Evolutionary conservation across 441 rosid genomes (phyloP).

Genomic region (Populus hybrid): DNA sequence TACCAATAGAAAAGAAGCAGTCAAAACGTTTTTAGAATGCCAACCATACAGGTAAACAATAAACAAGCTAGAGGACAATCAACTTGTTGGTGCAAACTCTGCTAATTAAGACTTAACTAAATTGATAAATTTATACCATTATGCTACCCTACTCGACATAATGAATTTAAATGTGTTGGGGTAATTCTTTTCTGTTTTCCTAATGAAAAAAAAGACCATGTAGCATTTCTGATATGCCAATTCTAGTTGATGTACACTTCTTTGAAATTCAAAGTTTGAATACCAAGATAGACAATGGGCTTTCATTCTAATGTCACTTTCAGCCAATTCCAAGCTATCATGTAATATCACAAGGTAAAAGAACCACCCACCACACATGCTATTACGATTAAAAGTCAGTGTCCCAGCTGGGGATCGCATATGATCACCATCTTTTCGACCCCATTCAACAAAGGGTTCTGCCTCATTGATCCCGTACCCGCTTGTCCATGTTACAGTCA

Average conservation of each 20-base stretch:
- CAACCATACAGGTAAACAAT: neutral
- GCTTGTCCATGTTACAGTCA: conserved; percentile 93
- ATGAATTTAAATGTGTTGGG: neutral
- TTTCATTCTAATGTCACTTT: conserved; percentile 2
- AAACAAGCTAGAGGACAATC: neutral
- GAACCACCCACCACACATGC: conserved; percentile 65
- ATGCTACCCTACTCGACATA: neutral
- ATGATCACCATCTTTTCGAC: conserved; percentile 43
- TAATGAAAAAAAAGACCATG: neutral
- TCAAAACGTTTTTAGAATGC: neutral
- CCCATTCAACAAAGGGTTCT: conserved; percentile 81
- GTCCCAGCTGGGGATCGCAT: conserved; percentile 72
- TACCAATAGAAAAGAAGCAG: neutral
- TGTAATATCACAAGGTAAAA: neutral
- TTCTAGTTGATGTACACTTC: neutral
- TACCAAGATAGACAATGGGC: conserved; percentile 1
- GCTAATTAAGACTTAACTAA: neutral
- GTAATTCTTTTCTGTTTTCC: neutral
- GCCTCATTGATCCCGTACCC: conserved; percentile 70
- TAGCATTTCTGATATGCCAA: neutral
- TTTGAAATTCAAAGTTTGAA: neutral
- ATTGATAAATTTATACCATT: neutral
- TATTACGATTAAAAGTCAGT: conserved; percentile 54
- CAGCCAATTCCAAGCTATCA: neutral
- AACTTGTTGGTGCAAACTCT: neutral